Conservation (phyloP, 2,329 filamentous ascomycete genomes). For the Microdochium paspali region DNA sequence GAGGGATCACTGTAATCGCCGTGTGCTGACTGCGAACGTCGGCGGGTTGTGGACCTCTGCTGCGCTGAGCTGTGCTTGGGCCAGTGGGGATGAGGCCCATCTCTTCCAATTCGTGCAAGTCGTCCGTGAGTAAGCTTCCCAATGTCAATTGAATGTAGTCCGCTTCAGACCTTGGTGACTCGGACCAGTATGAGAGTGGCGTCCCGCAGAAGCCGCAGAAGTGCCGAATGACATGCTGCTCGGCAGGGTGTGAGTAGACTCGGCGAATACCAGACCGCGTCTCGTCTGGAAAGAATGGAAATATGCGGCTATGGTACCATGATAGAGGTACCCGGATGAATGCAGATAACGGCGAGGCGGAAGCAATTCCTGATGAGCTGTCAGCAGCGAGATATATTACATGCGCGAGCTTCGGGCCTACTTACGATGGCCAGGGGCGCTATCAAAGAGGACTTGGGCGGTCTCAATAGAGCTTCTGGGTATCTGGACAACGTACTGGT, state of each 20-base stretch:
- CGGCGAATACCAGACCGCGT: constrained; percentile 56
- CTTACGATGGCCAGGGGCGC: constrained; percentile 62
- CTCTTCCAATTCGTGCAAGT: constrained; percentile 64
- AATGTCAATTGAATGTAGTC: constrained; percentile 74
- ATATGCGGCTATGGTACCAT: constrained; percentile 71
- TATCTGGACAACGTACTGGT: constrained; percentile 67
- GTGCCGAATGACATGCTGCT: constrained; percentile 54
- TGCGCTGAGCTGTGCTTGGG: constrained; percentile 10
- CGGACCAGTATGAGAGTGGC: constrained; percentile 74
- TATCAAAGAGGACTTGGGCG: constrained; percentile 68
- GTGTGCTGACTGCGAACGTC: constrained; percentile 19
- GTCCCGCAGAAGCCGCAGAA: constrained; percentile 94
- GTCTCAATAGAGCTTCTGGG: constrained; percentile 46
- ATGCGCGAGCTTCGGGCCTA: constrained; percentile 9
- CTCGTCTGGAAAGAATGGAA: constrained; percentile 72
- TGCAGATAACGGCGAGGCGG: constrained; percentile 65
- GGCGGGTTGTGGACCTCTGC: constrained; percentile 11
- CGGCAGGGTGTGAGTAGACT: constrained; percentile 51
- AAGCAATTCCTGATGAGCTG: constrained; percentile 42
- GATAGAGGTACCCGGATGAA: constrained; percentile 75
- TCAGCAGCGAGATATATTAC: not conserved
- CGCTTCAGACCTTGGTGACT: constrained; percentile 59
- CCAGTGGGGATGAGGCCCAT: constrained; percentile 57
- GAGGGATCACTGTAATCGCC: constrained; percentile 24
- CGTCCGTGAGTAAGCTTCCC: constrained; percentile 64